Evolutionary conservation across 2,329 filamentous ascomycete genomes (phyloP).

Genomic region (Fusarium proliferatum): DNA sequence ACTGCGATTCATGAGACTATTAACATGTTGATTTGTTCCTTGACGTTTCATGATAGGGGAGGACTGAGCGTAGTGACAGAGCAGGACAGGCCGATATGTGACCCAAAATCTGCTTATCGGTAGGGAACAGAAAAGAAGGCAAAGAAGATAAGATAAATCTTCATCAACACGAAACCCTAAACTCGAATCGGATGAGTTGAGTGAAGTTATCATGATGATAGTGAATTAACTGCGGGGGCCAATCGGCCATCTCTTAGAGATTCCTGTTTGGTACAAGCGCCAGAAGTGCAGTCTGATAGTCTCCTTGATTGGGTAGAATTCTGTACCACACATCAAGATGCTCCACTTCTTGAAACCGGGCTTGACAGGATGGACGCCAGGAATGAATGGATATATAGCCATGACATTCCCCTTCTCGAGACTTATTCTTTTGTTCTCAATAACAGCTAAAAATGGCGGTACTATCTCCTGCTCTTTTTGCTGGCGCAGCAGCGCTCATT

Average conservation of each 20-base stretch:
- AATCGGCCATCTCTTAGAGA: constrained; percentile 30
- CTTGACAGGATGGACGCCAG: background rate
- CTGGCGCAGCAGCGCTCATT: background rate
- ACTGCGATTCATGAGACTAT: background rate
- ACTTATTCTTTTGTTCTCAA: accelerated
- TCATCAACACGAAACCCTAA: background rate
- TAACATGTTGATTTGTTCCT: accelerated
- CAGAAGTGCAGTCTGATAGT: no score
- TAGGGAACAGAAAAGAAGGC: background rate
- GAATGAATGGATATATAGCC: background rate
- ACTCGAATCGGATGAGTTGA: background rate
- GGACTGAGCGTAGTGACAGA: background rate
- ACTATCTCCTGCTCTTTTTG: background rate
- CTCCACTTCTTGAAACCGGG: background rate
- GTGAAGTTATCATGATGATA: background rate
- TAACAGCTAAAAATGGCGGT: background rate
- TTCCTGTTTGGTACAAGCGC: constrained; percentile 19
- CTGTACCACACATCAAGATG: no score
- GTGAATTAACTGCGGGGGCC: background rate
- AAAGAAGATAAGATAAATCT: background rate
- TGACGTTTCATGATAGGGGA: background rate
- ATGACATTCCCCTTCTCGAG: background rate
- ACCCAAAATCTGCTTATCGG: background rate
- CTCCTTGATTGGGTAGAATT: constrained; percentile 3
- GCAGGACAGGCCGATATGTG: background rate